Percentiles rank a stretch among this genome's conserved stretches.
These are phyloP conservation scores for Oryza glumipatula DNA, from an alignment of 176 grass and related monocot species.

Conservation along the genomic window DNA sequence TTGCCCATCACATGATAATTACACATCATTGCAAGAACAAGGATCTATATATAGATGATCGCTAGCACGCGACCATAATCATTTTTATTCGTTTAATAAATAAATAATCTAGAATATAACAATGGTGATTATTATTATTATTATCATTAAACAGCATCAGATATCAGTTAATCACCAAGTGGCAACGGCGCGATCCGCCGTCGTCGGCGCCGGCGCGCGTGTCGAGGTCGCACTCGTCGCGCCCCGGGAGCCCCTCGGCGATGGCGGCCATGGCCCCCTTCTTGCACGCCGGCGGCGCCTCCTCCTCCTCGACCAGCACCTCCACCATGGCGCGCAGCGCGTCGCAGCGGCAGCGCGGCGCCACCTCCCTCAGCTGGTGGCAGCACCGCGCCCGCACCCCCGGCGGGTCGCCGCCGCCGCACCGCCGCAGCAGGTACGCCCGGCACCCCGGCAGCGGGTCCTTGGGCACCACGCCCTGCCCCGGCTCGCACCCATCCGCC, in stretches of 20 bases:
- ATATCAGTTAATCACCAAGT: neutral
- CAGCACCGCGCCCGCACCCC: neutral
- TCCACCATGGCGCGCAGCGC: neutral
- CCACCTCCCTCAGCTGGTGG: neutral
- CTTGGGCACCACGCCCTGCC: no score
- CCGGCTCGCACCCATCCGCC: no score
- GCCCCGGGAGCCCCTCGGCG: neutral
- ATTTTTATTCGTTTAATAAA: no score
- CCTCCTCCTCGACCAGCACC: neutral
- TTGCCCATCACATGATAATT: no score
- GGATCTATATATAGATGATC: no score
- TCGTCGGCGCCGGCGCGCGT: neutral
- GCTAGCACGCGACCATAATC: no score
- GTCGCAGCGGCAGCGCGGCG: neutral
- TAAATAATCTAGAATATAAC: neutral
- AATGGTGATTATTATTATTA: no score
- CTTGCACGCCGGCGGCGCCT: neutral
- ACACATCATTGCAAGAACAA: no score
- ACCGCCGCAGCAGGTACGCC: no score
- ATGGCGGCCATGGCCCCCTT: neutral
- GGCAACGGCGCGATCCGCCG: neutral
- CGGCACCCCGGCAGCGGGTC: no score
- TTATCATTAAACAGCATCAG: no score
- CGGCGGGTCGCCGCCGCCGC: no score
- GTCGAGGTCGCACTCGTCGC: neutral